Evolutionary conservation across 129 eudicot genomes (phyloP).

Genomic region (Calendula officinalis): DNA sequence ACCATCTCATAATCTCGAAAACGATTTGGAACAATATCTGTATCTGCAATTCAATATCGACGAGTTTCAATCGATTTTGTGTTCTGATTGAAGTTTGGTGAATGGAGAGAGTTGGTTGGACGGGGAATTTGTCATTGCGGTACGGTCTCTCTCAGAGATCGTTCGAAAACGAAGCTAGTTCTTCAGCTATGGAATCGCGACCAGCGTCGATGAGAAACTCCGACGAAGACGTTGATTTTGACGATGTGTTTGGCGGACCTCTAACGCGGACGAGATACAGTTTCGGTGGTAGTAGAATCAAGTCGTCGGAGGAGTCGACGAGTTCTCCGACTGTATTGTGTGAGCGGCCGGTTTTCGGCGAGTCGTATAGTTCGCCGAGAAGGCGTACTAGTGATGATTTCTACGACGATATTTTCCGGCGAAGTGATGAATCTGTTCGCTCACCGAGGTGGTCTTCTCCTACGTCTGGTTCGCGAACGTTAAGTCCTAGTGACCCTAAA

Average conservation of each 20-base stretch:
- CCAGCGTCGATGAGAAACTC: conserved; percentile 3
- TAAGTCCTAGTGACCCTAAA: conserved; percentile 38
- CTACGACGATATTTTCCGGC: conserved; percentile 74
- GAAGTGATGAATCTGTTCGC: conserved; percentile 42
- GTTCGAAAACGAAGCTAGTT: conserved; percentile 34
- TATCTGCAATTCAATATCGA: background rate
- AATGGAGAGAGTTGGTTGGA: conserved; percentile 49
- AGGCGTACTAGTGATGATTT: conserved; percentile 48
- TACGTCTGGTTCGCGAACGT: conserved; percentile 41
- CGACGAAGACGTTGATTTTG: conserved; percentile 66
- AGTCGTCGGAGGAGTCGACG: conserved; percentile 29
- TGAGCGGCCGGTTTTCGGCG: conserved; percentile 83
- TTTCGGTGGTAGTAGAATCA: conserved; percentile 37
- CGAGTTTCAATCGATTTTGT: conserved; percentile 8
- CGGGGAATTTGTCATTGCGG: conserved; percentile 30
- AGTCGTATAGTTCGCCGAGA: conserved; percentile 43
- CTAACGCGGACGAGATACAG: conserved; percentile 68
- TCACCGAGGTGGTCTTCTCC: conserved; percentile 57
- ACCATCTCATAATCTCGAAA: background rate
- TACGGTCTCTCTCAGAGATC: conserved; percentile 32
- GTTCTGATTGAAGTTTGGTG: conserved; percentile 12
- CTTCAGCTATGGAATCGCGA: conserved; percentile 26
- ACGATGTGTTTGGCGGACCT: conserved; percentile 97
- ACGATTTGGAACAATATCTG: background rate
- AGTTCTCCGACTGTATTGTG: conserved; percentile 35